Evolutionary conservation across 352 stramenopile species (phyloP), one percentile per base, ranked within the genome.

Genomic region (Globisporangium solare): DNA sequence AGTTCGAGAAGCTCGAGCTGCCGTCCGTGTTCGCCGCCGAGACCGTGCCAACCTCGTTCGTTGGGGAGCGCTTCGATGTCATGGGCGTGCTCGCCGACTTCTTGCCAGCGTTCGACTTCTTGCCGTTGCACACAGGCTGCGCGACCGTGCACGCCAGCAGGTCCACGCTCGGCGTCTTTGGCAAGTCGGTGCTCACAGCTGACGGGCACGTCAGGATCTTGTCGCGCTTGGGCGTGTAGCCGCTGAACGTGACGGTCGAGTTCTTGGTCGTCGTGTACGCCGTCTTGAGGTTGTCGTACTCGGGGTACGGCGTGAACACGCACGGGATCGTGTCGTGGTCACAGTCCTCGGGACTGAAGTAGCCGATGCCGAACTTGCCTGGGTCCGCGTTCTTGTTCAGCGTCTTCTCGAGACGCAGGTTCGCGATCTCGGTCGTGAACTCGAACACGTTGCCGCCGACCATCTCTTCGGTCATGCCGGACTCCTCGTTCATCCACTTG

Each of bases 401-500:
- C 42, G 48, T 57, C 32, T 60, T 67, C 32, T 54, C 74, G 13
- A 61, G 47, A 5, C 66, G 66, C 21, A 86, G 57, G 48, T 93
- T 89, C 54, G 69, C 64, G 35, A 84, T 63, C 51, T 88, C 79
- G 5, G 72, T 86, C 12, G 70, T 75, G 60, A 86, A 92, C 63
- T 90, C 79, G 47, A 90, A 92, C 32, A 87, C 79, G 63, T 86
- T 88, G 56, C 82, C 79, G 22, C 79, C 79, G 1, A 88, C 68
- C 42, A 90, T 75, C 48, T 86, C 71, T 27, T 70, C 54, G 0
- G 65, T 88, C 79, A 92, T 87, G 6, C 77, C 73, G 35, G 70
- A 62, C 61, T 89, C 79, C 22, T 80, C 69, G 58, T 89, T 89
- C 79, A 92, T 89, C 78, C 79, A 89, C 51, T 83, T 83, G 15